Conservation (phyloP, 2,329 filamentous ascomycete species). For the Didymosphaeria variabile region DNA sequence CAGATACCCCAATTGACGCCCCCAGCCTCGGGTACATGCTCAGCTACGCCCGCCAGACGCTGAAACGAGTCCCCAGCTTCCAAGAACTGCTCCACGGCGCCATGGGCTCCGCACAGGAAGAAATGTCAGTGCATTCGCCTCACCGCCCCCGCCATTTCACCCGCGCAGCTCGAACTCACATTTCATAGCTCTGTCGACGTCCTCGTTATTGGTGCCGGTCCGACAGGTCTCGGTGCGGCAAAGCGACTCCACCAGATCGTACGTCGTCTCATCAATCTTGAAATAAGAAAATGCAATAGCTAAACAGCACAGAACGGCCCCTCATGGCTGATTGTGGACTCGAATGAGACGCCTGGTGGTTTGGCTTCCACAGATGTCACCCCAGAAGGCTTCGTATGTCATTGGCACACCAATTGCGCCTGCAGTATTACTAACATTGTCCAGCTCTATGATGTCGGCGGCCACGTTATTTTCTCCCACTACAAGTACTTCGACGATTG, state of each 20-base stretch:
- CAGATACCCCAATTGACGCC: slow-evolving; percentile 26
- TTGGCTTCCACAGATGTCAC: slow-evolving; percentile 95
- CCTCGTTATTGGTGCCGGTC: slow-evolving; percentile 96
- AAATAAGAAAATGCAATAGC: slow-evolving; percentile 28
- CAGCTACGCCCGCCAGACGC: slow-evolving; percentile 49
- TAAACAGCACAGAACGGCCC: slow-evolving; percentile 74
- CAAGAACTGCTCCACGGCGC: slow-evolving; percentile 52
- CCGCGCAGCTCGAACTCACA: slow-evolving; percentile 31
- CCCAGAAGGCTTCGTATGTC: slow-evolving; percentile 93
- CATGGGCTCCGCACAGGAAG: slow-evolving; percentile 52
- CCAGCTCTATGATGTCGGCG: slow-evolving; percentile 94
- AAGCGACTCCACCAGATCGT: slow-evolving; percentile 98
- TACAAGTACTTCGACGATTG: slow-evolving; percentile 99
- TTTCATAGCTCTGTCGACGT: slow-evolving; percentile 84
- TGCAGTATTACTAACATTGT: slow-evolving; percentile 28
- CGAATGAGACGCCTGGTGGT: slow-evolving; percentile 90
- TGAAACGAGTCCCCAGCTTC: slow-evolving; percentile 54
- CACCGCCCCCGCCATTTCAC: slow-evolving; percentile 37
- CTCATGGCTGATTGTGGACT: slow-evolving; percentile 96
- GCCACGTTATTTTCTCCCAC: slow-evolving; percentile 98
- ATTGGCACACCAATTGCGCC: slow-evolving; percentile 20
- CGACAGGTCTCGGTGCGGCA: slow-evolving; percentile 95
- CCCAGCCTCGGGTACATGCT: slow-evolving; percentile 46
- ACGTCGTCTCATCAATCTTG: slow-evolving; percentile 48
- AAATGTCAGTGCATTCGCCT: slow-evolving; percentile 46